Evolutionary conservation across 2,329 filamentous ascomycete genomes (phyloP), one percentile per base, ranked within the genome.

Genomic region (Aureobasidium subglaciale): DNA sequence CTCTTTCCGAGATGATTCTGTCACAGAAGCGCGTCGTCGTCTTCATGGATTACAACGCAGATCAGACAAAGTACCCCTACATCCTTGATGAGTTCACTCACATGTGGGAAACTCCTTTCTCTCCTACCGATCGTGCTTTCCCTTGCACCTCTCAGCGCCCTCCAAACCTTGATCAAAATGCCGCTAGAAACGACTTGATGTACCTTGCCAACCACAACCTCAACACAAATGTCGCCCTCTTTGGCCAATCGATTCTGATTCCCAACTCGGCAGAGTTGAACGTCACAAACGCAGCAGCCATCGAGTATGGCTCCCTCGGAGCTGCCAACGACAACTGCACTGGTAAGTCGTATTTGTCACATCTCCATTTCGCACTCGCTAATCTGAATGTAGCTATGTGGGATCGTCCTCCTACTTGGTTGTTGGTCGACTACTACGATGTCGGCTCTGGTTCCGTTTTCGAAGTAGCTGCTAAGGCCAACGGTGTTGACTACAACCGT

Each of bases 141-240:
- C 90, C 90, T 0, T 96, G 91, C 73, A 84, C 75, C 0, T 77
- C 85, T 34, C 82, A 96, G 66, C 84, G 91, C 0, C 90, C 91
- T 0, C 88, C 88, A 0, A 74, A 80, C 40, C 73, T 95, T 56
- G 65, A 68, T 0, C 71, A 77, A 2, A 76, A 81, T 7, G 78
- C 81, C 2, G 67, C 69, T 15, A 67, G 67, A 0, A 73, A 75
- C 57, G 75, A 84, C 27, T 79, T 84, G 40, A 77, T 95, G 71
- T 95, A 91, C 68, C 78, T 96, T 65, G 81, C 87, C 64, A 96
- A 96, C 71, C 91, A 96, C 74, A 96, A 96, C 67, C 78, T 96
- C 57, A 96, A 96, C 68, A 79, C 86, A 58, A 79, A 90, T 61
- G 80, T 95, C 59, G 79, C 80, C 53, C 71, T 95, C 32, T 81